Evolutionary conservation across 306 rosid genomes (phyloP).

Genomic region (Abrus pulchellus): DNA sequence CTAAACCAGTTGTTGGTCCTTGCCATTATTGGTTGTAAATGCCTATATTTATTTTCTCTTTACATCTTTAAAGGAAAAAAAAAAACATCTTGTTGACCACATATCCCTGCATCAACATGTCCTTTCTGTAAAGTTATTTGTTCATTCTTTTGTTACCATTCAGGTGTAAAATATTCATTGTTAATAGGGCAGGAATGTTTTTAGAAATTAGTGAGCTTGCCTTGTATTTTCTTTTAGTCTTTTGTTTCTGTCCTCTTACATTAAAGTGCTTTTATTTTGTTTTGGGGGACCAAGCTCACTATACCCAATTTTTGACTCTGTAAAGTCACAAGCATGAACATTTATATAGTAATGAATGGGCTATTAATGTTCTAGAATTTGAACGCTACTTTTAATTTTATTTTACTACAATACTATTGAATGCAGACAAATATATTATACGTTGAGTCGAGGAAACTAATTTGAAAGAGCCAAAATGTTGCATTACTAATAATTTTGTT

Average conservation of each 20-base stretch:
- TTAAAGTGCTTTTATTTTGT: conserved; percentile 18
- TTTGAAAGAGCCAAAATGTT: no score
- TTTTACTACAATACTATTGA: no score
- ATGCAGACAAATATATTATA: no score
- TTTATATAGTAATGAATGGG: conserved; percentile 28
- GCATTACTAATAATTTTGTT: no score
- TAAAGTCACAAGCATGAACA: conserved; percentile 42
- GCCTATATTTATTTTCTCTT: conserved; percentile 16
- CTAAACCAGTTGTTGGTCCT: conserved; percentile 47
- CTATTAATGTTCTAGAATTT: conserved; percentile 4
- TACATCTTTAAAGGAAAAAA: neutral
- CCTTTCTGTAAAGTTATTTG: conserved; percentile 53
- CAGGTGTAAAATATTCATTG: conserved; percentile 49
- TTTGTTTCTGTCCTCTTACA: neutral
- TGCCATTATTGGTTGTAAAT: conserved; percentile 62
- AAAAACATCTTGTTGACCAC: neutral
- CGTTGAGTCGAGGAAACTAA: no score
- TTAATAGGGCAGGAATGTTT: conserved; percentile 45
- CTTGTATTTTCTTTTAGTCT: neutral
- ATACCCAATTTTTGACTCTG: conserved; percentile 61
- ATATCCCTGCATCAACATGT: conserved; percentile 46
- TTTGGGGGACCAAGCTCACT: conserved; percentile 51
- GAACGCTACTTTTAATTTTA: neutral
- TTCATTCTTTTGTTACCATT: conserved; percentile 66
- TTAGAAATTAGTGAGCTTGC: conserved; percentile 47